Conservation (phyloP, 2,329 filamentous ascomycete genomes). For the Penicillium sp. region DNA sequence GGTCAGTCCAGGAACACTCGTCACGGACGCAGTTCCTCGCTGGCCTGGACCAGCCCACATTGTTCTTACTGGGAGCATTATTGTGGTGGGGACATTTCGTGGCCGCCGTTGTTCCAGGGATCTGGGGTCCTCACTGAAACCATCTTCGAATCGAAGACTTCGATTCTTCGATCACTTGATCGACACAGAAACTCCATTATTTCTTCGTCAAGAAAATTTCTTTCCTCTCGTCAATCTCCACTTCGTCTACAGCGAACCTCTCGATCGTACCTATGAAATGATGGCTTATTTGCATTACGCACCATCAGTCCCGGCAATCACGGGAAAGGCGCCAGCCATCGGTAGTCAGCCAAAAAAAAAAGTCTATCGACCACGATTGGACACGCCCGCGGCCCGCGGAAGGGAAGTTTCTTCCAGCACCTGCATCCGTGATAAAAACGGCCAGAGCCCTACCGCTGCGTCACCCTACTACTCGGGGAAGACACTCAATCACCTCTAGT, state of each 20-base stretch:
- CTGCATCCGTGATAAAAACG: constrained; percentile 7
- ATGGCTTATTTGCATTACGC: neutral
- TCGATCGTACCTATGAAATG: neutral
- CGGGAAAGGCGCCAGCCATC: neutral
- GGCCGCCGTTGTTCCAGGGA: constrained; percentile 27
- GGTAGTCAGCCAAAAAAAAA: neutral
- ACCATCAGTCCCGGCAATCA: neutral
- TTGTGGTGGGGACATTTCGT: constrained; percentile 21
- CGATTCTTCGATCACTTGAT: neutral
- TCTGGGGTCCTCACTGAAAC: constrained; percentile 9
- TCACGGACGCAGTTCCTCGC: constrained; percentile 14
- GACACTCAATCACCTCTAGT: neutral
- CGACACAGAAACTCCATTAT: neutral
- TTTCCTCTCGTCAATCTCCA: neutral
- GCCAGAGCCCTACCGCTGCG: neutral
- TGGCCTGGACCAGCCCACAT: constrained; percentile 9
- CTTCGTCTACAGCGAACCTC: neutral
- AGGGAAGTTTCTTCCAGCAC: constrained; percentile 5
- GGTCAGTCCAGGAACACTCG: constrained; percentile 4
- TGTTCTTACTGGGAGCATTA: constrained; percentile 13
- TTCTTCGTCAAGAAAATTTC: neutral
- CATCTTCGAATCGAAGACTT: neutral
- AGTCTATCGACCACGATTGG: neutral
- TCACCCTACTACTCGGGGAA: neutral
- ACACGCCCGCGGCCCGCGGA: constrained; percentile 6